Evolutionary conservation across 106 monocot genomes (phyloP), one percentile per base, ranked within the genome.

Genomic region (Iris macrosiphon): DNA sequence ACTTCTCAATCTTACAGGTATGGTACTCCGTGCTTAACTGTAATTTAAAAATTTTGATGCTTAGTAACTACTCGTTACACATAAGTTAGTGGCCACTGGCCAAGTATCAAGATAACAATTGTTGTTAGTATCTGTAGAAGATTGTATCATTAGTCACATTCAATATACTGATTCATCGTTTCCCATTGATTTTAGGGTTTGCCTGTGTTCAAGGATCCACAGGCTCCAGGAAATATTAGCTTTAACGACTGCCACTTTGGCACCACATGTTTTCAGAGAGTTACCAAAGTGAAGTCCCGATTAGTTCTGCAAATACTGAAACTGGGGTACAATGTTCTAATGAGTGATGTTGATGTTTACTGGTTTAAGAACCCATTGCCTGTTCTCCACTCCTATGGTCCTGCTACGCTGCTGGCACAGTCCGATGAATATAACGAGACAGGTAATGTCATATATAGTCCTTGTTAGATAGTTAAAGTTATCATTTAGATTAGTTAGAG

Each of bases 221-320:
- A 59, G 0, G 78, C 87, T 56, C 91, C 86, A 7, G 73, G 45
- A 13, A 76, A 87, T 53, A 81, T 98, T 49, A 86, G 87, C 49
- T 77, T 91, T 37, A 63, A 84, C 29, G 45, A 83, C 40, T 98
- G 98, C 67, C 98, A 98, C 47, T 91, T 98, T 74, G 98, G 98
- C 20, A 83, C 87, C 3, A 50, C 75, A 20, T 98, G 98, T 61
- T 98, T 98, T 46, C 77, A 78, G 40, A 87, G 70, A 57, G 98
- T 98, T 59, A 91, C 98, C 0, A 98, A 98, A 75, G 83, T 98
- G 42, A 91, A 98, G 60, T 98, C 98, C 8, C 68, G 98, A 57
- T 53, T 84, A 55, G 98, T 98, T 71, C 45, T 91, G 57, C 72
- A 87, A 57, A 87, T 98, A 62, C 33, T 91, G 44, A 77, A 73